phyloP scores from a whole-genome alignment of 306 rosid genomes.

The Canavalia ensiformis region DNA sequence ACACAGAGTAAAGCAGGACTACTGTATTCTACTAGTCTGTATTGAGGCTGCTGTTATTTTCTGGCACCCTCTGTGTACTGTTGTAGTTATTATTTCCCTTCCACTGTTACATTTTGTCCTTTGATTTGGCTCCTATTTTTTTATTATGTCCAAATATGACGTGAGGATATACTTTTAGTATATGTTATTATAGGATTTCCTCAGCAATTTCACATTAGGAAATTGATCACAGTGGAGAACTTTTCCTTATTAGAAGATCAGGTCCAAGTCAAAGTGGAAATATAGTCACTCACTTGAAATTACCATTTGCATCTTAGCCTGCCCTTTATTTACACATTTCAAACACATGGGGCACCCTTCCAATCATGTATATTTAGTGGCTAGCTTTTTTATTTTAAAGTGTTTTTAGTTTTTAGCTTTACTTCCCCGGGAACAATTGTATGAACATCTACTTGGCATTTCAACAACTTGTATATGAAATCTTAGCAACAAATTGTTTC shows the following conservation, averaged over 20 bases:
- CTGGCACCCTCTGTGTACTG: not conserved
- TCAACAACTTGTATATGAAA: constrained; percentile 13
- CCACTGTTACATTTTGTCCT: not conserved
- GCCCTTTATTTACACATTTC: constrained; percentile 2
- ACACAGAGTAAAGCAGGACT: not conserved
- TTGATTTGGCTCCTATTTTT: not conserved
- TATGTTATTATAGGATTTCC: not conserved
- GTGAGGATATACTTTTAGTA: not conserved
- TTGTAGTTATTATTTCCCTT: not conserved
- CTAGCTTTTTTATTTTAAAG: not conserved
- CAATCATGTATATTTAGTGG: not conserved
- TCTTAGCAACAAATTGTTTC: constrained; percentile 24
- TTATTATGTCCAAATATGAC: not conserved
- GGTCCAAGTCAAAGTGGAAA: too few relatives aligned
- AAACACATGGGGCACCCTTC: not conserved
- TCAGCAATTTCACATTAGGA: not conserved
- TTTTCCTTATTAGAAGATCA: too few relatives aligned
- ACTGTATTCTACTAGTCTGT: not conserved
- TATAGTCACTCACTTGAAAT: not conserved
- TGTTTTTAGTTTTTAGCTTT: not conserved
- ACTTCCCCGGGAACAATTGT: not conserved
- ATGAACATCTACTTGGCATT: not conserved
- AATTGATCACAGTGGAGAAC: too few relatives aligned
- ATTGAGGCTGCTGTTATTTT: not conserved
- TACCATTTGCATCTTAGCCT: not conserved